Evolutionary conservation across 2,329 filamentous ascomycete genomes (phyloP).

Genomic region (Dactylonectria estremocensis): DNA sequence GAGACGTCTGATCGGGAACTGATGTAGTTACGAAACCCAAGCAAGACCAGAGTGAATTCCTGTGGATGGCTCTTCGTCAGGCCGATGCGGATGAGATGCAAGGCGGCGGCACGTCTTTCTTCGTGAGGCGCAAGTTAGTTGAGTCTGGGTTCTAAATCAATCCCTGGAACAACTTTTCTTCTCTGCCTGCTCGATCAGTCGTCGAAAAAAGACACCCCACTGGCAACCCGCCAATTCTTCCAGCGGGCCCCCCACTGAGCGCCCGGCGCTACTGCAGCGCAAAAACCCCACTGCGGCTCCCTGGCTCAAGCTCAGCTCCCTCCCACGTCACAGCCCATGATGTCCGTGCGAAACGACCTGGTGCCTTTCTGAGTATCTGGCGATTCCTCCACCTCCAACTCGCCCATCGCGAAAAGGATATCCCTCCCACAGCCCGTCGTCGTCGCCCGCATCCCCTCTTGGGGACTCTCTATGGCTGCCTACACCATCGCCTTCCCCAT

Average conservation of each 20-base stretch:
- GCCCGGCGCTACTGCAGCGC: conserved; percentile 30
- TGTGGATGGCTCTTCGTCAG: neutral
- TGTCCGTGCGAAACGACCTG: neutral
- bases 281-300: conserved; percentile 24
- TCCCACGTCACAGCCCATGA: conserved; percentile 39
- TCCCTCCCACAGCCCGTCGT: conserved; percentile 19
- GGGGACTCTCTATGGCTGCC: conserved; percentile 43
- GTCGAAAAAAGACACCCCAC: conserved; percentile 19
- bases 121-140: conserved; percentile 1
- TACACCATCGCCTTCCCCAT: conserved; percentile 10
- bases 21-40: neutral
- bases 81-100: neutral
- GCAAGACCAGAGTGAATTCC: neutral
- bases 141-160: neutral
- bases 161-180: conserved; percentile 17
- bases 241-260: conserved; percentile 16
- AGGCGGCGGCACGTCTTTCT: neutral
- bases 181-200: conserved; percentile 1
- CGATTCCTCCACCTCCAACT: conserved; percentile 43
- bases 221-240: conserved; percentile 1
- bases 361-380: conserved; percentile 22
- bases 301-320: neutral
- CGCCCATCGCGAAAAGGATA: conserved; percentile 25
- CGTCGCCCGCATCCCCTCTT: conserved; percentile 13
- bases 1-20: neutral